Conservation (phyloP, 2,329 filamentous ascomycete genomes). For the Stachybotrys chartarum region DNA sequence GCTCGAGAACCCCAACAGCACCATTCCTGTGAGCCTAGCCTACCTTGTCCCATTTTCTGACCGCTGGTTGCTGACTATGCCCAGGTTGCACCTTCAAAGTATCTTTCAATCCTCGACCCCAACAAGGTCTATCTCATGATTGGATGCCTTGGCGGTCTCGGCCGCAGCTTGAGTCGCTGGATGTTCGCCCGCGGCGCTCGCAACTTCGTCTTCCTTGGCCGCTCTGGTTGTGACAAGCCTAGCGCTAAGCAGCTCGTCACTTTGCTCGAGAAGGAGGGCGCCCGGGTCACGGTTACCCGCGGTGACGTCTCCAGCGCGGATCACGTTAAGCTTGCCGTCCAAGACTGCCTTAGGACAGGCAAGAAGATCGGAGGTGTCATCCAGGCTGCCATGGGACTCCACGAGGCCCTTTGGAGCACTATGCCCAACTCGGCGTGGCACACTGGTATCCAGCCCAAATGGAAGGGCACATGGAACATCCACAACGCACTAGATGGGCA, state of each 20-base stretch:
- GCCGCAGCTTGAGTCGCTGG: slow-evolving; percentile 21
- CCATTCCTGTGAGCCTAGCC: not conserved
- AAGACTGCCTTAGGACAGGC: not conserved
- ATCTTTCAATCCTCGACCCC: slow-evolving; percentile 2
- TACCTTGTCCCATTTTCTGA: not conserved
- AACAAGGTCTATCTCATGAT: slow-evolving; percentile 11
- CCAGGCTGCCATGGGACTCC: not conserved
- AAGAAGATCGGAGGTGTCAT: not conserved
- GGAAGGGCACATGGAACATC: not conserved
- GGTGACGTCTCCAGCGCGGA: not conserved
- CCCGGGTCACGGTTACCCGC: not conserved
- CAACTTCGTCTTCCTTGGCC: not conserved
- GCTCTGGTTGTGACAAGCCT: not conserved
- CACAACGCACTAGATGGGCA: not conserved
- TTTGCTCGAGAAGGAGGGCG: not conserved
- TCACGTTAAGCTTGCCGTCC: not conserved
- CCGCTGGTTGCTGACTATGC: not conserved
- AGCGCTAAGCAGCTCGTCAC: not conserved
- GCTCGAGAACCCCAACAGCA: slow-evolving; percentile 5
- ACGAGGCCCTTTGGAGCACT: not conserved
- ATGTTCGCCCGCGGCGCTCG: slow-evolving; percentile 19
- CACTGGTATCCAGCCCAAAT: not conserved
- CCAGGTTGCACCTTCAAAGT: slow-evolving; percentile 2
- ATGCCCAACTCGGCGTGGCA: not conserved
- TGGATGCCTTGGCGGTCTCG: slow-evolving; percentile 21